A percentile compares a stretch with the other conserved stretches of the same genome.
Evolutionary conservation across 2,329 filamentous ascomycete species (phyloP).

Genomic region (Colletotrichum sp.): DNA sequence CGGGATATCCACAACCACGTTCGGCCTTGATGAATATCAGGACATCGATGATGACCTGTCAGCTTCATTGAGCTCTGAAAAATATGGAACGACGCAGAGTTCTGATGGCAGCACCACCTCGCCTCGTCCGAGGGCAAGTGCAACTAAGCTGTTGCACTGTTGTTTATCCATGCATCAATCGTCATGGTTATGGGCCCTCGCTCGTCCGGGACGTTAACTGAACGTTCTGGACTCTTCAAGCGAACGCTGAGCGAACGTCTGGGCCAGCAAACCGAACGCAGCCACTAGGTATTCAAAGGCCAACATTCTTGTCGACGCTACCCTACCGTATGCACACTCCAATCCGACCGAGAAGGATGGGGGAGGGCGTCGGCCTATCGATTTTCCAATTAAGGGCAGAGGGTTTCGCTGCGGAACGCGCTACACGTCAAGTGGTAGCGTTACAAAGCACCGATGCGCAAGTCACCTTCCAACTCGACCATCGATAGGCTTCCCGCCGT

Average conservation of each 20-base stretch:
- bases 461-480: conserved; percentile 3
- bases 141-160: not conserved
- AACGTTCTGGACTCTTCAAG: conserved; percentile 12
- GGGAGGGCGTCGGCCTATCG: conserved; percentile 9
- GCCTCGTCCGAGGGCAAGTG: not conserved
- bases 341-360: not conserved
- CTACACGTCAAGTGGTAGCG: not conserved
- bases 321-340: not conserved
- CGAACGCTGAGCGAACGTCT: conserved; percentile 3
- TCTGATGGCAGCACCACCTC: not conserved
- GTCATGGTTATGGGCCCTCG: not conserved
- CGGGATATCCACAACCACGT: not conserved
- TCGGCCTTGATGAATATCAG: not conserved
- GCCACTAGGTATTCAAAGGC: not conserved
- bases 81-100: not conserved
- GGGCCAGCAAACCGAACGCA: conserved; percentile 2
- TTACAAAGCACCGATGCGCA: conserved; percentile 1
- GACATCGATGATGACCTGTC: not conserved
- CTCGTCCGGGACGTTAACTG: not conserved
- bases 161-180: not conserved
- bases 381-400: not conserved
- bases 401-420: conserved; percentile 6
- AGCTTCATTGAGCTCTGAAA: not conserved
- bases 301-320: not conserved
- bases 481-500: not conserved